phyloP scores from a whole-genome alignment of 352 stramenopile genomes.

The Pythium folliculosum region DNA sequence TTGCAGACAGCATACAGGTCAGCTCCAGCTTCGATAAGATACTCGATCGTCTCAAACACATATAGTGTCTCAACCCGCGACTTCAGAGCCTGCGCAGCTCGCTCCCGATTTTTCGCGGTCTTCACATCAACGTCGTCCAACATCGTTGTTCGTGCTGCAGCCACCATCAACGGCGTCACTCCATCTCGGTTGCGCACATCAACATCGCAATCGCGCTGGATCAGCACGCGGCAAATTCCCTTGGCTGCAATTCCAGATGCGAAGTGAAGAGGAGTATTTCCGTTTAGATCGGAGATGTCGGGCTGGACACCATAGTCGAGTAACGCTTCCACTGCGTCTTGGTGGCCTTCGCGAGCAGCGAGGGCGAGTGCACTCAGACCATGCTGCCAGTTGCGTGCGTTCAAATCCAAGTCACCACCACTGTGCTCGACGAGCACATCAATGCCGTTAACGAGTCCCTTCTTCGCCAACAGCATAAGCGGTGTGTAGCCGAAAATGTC shows the following conservation, averaged over 20 bases:
- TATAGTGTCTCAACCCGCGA: slow-evolving; percentile 53
- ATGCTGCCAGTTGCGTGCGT: slow-evolving; percentile 79
- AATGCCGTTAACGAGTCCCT: slow-evolving; percentile 68
- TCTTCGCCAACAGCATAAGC: slow-evolving; percentile 77
- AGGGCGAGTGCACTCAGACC: slow-evolving; percentile 77
- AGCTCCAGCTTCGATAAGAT: slow-evolving; percentile 64
- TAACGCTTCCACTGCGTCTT: slow-evolving; percentile 76
- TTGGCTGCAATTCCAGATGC: slow-evolving; percentile 64
- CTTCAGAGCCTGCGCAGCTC: slow-evolving; percentile 16
- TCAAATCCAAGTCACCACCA: slow-evolving; percentile 64
- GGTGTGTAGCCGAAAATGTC: slow-evolving; percentile 87
- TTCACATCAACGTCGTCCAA: slow-evolving; percentile 22
- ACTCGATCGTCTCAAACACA: slow-evolving; percentile 71
- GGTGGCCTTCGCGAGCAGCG: slow-evolving; percentile 63
- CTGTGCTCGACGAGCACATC: slow-evolving; percentile 75
- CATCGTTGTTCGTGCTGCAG: slow-evolving; percentile 38
- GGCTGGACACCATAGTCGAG: slow-evolving; percentile 78
- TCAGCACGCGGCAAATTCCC: slow-evolving; percentile 63
- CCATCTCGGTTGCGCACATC: slow-evolving; percentile 71
- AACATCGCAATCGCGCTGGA: slow-evolving; percentile 70
- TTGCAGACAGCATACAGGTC: slow-evolving; percentile 66
- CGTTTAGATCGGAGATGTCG: slow-evolving; percentile 62
- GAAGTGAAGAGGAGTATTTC: slow-evolving; percentile 82
- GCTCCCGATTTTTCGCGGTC: slow-evolving; percentile 4
- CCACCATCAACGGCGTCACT: slow-evolving; percentile 82